These are phyloP conservation scores for Epicoccum nigrum DNA, from an alignment of 2,329 filamentous ascomycete species.

Conservation along the genomic window DNA sequence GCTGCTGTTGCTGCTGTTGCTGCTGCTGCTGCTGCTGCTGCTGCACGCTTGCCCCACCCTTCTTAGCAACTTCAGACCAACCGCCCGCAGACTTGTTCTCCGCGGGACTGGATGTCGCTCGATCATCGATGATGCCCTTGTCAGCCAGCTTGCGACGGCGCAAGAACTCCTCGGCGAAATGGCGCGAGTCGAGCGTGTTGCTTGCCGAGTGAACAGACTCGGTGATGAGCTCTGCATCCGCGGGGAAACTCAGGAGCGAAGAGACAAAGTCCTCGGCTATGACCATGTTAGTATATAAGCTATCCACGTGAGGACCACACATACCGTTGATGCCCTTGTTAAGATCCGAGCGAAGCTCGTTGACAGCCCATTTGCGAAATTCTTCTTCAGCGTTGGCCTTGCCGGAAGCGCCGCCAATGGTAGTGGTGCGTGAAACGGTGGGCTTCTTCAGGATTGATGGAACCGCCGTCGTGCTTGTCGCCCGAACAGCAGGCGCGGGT, in stretches of 20 bases:
- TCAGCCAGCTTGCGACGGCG: conserved; percentile 92
- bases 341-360: conserved; percentile 76
- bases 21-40: conserved; percentile 42
- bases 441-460: conserved; percentile 58
- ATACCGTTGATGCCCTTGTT: conserved; percentile 71
- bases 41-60: conserved; percentile 69
- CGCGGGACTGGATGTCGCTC: conserved; percentile 59
- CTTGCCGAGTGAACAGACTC: conserved; percentile 89
- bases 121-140: conserved; percentile 82
- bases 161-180: conserved; percentile 94
- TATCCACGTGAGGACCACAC: conserved; percentile 23
- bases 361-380: conserved; percentile 90
- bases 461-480: conserved; percentile 54
- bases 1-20: conserved; percentile 35
- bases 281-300: conserved; percentile 21
- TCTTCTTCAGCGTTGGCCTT: conserved; percentile 79
- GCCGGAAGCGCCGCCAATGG: conserved; percentile 51
- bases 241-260: conserved; percentile 75
- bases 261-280: conserved; percentile 81
- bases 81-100: conserved; percentile 60
- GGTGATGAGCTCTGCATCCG: conserved; percentile 80
- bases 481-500: conserved; percentile 51
- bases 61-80: conserved; percentile 98
- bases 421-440: conserved; percentile 57
- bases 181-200: conserved; percentile 86